Conservation (phyloP, 495 filamentous ascomycete genomes). For the Pyrenopolyporus hunteri region DNA sequence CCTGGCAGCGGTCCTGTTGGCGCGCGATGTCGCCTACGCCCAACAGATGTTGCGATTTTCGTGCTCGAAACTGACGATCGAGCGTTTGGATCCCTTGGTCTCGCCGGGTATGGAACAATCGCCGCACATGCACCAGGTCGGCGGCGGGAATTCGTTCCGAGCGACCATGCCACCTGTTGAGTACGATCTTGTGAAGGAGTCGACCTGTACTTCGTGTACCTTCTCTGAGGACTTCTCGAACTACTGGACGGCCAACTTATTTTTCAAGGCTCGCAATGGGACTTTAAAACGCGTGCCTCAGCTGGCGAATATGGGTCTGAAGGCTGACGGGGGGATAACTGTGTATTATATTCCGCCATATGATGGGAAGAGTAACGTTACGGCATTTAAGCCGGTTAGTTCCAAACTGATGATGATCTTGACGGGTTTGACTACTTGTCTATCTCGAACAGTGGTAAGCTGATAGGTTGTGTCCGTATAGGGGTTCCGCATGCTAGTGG, state of each 20-base stretch:
- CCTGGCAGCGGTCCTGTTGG: slow-evolving; percentile 46
- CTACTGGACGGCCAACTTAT: slow-evolving; percentile 53
- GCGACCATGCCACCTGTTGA: slow-evolving; percentile 40
- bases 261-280: slow-evolving; percentile 49
- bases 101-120: slow-evolving; percentile 39
- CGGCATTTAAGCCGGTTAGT: slow-evolving; percentile 51
- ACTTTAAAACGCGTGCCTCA: slow-evolving; percentile 51
- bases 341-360: slow-evolving; percentile 53
- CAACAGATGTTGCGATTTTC: slow-evolving; percentile 54
- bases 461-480: not conserved
- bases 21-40: slow-evolving; percentile 44
- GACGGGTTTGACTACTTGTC: not conserved
- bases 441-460: not conserved
- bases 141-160: slow-evolving; percentile 48
- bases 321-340: slow-evolving; percentile 47
- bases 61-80: slow-evolving; percentile 37
- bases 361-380: slow-evolving; percentile 47
- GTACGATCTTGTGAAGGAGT: slow-evolving; percentile 34
- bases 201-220: slow-evolving; percentile 45
- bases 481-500: slow-evolving; percentile 77
- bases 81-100: slow-evolving; percentile 39
- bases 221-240: slow-evolving; percentile 49
- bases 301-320: slow-evolving; percentile 43
- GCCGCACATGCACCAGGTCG: slow-evolving; percentile 51
- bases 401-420: not conserved